phyloP scores from a whole-genome alignment of 202 grass and related monocot genomes.

The Alloteropsis angusta region DNA sequence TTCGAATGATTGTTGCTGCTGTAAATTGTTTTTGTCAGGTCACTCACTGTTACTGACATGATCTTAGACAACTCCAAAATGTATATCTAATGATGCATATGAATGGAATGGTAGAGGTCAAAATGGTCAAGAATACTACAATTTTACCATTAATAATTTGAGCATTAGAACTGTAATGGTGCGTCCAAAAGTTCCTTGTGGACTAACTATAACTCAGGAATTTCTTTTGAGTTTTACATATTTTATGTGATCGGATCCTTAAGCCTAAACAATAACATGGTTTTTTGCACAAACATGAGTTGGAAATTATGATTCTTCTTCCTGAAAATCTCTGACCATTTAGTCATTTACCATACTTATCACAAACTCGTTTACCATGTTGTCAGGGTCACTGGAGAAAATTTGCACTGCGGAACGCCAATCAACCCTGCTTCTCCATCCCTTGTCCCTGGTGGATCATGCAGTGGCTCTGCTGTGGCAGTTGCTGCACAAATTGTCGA shows the following conservation, averaged over 20 bases:
- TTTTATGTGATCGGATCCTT: not conserved
- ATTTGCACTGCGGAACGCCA: slow-evolving; percentile 70
- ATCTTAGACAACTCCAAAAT: slow-evolving; percentile 5
- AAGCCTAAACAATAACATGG: not conserved
- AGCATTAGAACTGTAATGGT: not conserved
- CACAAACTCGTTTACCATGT: not conserved
- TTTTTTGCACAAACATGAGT: not conserved
- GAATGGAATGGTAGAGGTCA: not conserved
- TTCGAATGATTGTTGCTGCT: not conserved
- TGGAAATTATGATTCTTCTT: not conserved
- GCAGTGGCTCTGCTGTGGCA: slow-evolving; percentile 78
- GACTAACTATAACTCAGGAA: not conserved
- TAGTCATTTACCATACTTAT: not conserved
- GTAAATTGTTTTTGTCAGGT: not conserved
- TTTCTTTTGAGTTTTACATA: not conserved
- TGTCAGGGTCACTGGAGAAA: slow-evolving; percentile 79
- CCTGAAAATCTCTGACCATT: not conserved
- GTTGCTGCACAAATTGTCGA: slow-evolving; percentile 80
- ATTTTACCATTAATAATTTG: not conserved
- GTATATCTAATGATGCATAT: not conserved
- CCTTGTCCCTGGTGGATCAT: slow-evolving; percentile 78
- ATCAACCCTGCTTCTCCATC: slow-evolving; percentile 54
- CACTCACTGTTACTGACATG: not conserved
- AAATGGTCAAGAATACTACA: not conserved
- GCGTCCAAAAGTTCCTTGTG: not conserved